Percentiles rank a stretch among this genome's conserved stretches.
Conservation (phyloP, 176 grass and related monocot genomes). For the Oryza australiensis region DNA sequence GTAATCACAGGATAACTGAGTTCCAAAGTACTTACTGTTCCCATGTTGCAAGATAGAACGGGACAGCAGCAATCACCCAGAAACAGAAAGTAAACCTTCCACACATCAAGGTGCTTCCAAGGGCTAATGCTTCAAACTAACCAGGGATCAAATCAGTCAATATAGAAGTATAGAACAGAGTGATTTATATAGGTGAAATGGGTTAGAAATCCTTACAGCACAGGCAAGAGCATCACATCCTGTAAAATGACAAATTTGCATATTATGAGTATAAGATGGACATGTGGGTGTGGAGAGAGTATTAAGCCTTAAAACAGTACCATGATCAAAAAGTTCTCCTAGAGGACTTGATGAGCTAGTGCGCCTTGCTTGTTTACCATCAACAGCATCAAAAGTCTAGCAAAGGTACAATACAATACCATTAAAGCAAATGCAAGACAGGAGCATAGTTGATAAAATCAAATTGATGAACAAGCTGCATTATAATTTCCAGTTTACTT, state of each 20-base stretch:
- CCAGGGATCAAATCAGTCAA: slow-evolving; percentile 13
- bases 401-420: slow-evolving; percentile 33
- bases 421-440: slow-evolving; percentile 16
- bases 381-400: slow-evolving; percentile 99
- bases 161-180: slow-evolving; percentile 1
- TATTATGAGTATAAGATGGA: slow-evolving; percentile 1
- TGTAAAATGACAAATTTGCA: slow-evolving; percentile 47
- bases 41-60: slow-evolving; percentile 97
- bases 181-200: slow-evolving; percentile 8
- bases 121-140: slow-evolving; percentile 96
- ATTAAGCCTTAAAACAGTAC: slow-evolving; percentile 28
- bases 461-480: slow-evolving; percentile 17
- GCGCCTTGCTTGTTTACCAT: slow-evolving; percentile 99
- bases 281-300: not conserved
- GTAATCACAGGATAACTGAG: slow-evolving; percentile 15
- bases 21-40: slow-evolving; percentile 75
- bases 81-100: slow-evolving; percentile 70
- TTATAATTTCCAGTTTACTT: not conserved
- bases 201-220: slow-evolving; percentile 75
- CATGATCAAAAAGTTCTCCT: slow-evolving; percentile 99
- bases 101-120: slow-evolving; percentile 95
- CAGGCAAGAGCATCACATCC: slow-evolving; percentile 99
- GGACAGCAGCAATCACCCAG: slow-evolving; percentile 87
- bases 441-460: slow-evolving; percentile 22
- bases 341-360: slow-evolving; percentile 99